Percentiles rank a stretch among this genome's conserved stretches.
phyloP scores from a whole-genome alignment of 257 asterid genomes.

The Linderniella brevidens region DNA sequence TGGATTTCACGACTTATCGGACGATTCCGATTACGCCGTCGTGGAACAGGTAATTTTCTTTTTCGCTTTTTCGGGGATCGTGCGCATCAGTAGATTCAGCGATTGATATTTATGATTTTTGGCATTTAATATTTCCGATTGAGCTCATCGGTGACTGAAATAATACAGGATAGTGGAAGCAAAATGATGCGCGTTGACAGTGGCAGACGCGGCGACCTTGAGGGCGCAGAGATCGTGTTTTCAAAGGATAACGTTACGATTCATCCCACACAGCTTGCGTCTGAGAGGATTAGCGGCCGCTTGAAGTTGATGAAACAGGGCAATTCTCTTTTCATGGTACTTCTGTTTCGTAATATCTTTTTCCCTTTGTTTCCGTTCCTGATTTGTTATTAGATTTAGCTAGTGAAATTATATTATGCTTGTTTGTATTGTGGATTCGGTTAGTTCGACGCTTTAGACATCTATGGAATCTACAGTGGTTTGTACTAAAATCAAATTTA shows the following conservation, averaged over 20 bases:
- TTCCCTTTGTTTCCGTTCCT: background rate
- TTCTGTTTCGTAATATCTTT: background rate
- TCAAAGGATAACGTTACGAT: conserved; percentile 88
- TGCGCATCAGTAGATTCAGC: conserved; percentile 5
- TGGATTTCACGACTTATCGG: conserved; percentile 66
- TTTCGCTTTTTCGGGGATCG: conserved; percentile 1
- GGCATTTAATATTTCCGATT: conserved; percentile 8
- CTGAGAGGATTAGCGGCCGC: conserved; percentile 92
- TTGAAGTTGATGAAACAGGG: conserved; percentile 89
- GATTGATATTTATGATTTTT: background rate
- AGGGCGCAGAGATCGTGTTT: conserved; percentile 62
- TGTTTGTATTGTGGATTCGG: background rate
- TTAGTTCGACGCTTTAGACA: background rate
- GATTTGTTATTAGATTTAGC: conserved; percentile 4
- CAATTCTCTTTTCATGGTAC: conserved; percentile 66
- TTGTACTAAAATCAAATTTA: no score
- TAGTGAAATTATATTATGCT: background rate
- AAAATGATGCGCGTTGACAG: conserved; percentile 31
- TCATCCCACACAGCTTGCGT: conserved; percentile 84
- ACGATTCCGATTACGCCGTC: conserved; percentile 86
- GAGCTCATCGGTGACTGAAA: no score
- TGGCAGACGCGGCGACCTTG: conserved; percentile 46
- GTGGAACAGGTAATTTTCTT: background rate
- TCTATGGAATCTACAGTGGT: no score
- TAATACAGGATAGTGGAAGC: conserved; percentile 22